Evolutionary conservation across 2,329 filamentous ascomycete species (phyloP), one percentile per base, ranked within the genome.

Genomic region (Hypoxylon rubiginosum): DNA sequence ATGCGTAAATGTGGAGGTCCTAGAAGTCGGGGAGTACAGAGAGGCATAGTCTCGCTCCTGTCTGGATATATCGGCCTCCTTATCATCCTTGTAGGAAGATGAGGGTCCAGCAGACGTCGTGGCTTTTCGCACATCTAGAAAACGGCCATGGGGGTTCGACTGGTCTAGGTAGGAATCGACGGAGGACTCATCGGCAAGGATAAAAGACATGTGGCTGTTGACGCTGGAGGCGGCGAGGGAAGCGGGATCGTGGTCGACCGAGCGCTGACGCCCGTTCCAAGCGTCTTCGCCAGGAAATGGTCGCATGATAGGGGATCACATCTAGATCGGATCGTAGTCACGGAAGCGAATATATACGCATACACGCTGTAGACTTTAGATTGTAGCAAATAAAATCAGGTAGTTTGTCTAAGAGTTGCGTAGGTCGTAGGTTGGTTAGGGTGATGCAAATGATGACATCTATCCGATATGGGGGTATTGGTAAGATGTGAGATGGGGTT

Each of bases 191-290:
- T 85, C 83, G 70, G 82, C 81, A 53, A 87, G 73, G 67, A 85
- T 81, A 68, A 84, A 86, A 57, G 82, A 85, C 82, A 86, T 86
- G 51, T 84, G 82, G 57, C 80, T 79, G 66, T 72, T 76, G 49
- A 76, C 71, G 58, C 71, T 73, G 45, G 75, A 73, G 28, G 76
- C 74, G 70, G 70, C 80, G 58, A 70, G 64, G 45, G 78, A 77
- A 36, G 76, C 76, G 32, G 72, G 68, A 41, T 80, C 76, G 74
- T 78, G 77, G 73, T 82, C 79, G 71, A 75, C 68, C 67, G 75
- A 74, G 69, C 80, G 80, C 65, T 78, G 78, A 71, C 81, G 80
- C 70, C 74, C 76, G 56, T 74, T 58, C 61, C 76, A 78, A 73
- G 78, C 77, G 75, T 83, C 81, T 64, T 83, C 82, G 73, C 82